These are phyloP conservation scores for Telopea speciosissima DNA, from an alignment of 177 flowering plant species.

Conservation along the genomic window DNA sequence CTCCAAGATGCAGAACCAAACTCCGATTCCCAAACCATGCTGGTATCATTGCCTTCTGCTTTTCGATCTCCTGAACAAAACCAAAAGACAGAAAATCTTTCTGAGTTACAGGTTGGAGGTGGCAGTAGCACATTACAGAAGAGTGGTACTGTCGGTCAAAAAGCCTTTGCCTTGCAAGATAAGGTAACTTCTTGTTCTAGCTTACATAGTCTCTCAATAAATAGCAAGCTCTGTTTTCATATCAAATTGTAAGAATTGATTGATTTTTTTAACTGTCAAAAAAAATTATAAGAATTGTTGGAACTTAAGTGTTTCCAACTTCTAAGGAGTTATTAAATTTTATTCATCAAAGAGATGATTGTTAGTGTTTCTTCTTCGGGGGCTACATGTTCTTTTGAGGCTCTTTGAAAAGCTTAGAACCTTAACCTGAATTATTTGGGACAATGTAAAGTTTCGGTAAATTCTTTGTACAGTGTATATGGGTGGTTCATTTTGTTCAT, in stretches of 20 bases:
- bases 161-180: slow-evolving; percentile 77
- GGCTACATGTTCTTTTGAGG: not conserved
- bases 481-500: too few relatives aligned
- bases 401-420: not conserved
- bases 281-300: too few relatives aligned
- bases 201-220: not conserved
- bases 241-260: not conserved
- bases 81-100: slow-evolving; percentile 21
- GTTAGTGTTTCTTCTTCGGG: not conserved
- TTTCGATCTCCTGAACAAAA: slow-evolving; percentile 30
- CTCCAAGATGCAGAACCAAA: slow-evolving; percentile 20
- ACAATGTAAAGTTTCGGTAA: not conserved
- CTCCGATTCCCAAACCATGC: slow-evolving; percentile 20
- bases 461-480: too few relatives aligned
- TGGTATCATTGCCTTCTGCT: slow-evolving; percentile 22
- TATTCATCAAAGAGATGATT: too few relatives aligned
- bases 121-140: slow-evolving; percentile 10
- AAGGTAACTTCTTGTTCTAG: slow-evolving; percentile 46
- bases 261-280: too few relatives aligned
- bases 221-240: not conserved
- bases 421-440: not conserved
- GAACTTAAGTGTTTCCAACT: too few relatives aligned
- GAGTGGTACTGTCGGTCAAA: slow-evolving; percentile 38
- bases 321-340: too few relatives aligned
- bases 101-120: slow-evolving; percentile 28